Base-by-base conservation (phyloP, 2,329 filamentous ascomycete genomes). In the Fusarium transvaalense region DNA sequence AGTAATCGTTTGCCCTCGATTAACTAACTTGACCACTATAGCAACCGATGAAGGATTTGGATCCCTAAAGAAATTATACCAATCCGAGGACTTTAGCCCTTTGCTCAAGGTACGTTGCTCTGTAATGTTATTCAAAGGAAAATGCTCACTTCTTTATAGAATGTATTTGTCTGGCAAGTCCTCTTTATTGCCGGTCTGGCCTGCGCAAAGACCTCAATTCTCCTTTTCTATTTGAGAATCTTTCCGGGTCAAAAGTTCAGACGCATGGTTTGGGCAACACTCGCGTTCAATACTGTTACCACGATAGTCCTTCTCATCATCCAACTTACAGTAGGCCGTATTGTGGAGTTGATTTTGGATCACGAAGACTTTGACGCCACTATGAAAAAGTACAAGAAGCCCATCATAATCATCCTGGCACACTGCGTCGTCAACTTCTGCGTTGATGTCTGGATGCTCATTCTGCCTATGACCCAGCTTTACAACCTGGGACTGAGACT, bases 361-460 rank as follows among this genome's bases (percentile, higher is more conserved):
- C n/a, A 2, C 3, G 35, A 10, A 21, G n/a, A 41, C 8, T 4
- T 37, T 2, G 4, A 13, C 10, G 1, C 4, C 2, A 34, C 15
- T 6, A 15, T 51, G 21, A 12, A 10, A 0, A 43, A 15, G 1
- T 61, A 34, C 13, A 10, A 13, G 0, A 13, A n/a, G 0, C 2
- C 5, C 4, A 0, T 50, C 12, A 57, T 15, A 6, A 14, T 66
- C 5, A 14, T 14, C 0, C 2, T 66, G 10, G 21, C 25, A 1
- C 51, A 62, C 1, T 51, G 45, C 4, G 13, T n/a, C 0, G 23
- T 66, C 0, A 66, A 58, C 3, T 10, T 66, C n/a, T 37, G 14
- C 1, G 13, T 66, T 5, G 64, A 66, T 1, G 10, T 46, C 0
- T 66, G 64, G 64, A 66, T 66, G 64, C 63, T 66, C 2, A 27